Evolutionary conservation across 2,329 filamentous ascomycete species (phyloP).

Genomic region (Chalaropsis ovoidea): DNA sequence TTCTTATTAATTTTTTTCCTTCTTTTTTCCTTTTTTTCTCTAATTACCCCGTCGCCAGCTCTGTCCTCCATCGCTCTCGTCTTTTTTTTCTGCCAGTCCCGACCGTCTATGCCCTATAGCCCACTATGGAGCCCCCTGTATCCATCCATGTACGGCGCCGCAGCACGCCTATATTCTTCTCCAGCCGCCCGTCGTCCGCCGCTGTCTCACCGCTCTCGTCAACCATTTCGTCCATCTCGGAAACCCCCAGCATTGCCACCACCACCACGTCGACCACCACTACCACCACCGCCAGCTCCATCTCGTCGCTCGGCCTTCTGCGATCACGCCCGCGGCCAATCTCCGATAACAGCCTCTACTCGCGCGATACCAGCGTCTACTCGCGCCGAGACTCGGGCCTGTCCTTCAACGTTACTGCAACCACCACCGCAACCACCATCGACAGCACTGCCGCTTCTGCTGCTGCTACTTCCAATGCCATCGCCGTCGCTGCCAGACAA

Average conservation of each 20-base stretch:
- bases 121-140: slow-evolving; percentile 9
- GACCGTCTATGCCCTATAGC: not conserved
- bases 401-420: slow-evolving; percentile 35
- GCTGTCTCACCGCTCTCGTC: slow-evolving; percentile 14
- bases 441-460: slow-evolving; percentile 31
- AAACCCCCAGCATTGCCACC: slow-evolving; percentile 18
- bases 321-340: slow-evolving; percentile 15
- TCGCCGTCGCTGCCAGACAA: slow-evolving; percentile 33
- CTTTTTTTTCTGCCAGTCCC: not conserved
- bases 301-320: not conserved
- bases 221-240: slow-evolving; percentile 19
- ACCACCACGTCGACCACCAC: not conserved
- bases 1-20: not conserved
- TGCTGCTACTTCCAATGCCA: slow-evolving; percentile 27
- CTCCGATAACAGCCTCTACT: slow-evolving; percentile 27
- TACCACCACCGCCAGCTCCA: not conserved
- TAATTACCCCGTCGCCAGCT: too few relatives aligned
- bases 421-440: slow-evolving; percentile 22
- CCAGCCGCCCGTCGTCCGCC: slow-evolving; percentile 4
- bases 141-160: slow-evolving; percentile 14
- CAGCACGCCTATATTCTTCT: slow-evolving; percentile 16
- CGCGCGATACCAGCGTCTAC: slow-evolving; percentile 30
- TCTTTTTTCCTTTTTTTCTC: not conserved
- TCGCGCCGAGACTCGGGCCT: slow-evolving; percentile 41
- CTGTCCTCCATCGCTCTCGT: not conserved